Evolutionary conservation across 2,329 filamentous ascomycete genomes (phyloP).

Genomic region (Stagonosporopsis rhizophila): DNA sequence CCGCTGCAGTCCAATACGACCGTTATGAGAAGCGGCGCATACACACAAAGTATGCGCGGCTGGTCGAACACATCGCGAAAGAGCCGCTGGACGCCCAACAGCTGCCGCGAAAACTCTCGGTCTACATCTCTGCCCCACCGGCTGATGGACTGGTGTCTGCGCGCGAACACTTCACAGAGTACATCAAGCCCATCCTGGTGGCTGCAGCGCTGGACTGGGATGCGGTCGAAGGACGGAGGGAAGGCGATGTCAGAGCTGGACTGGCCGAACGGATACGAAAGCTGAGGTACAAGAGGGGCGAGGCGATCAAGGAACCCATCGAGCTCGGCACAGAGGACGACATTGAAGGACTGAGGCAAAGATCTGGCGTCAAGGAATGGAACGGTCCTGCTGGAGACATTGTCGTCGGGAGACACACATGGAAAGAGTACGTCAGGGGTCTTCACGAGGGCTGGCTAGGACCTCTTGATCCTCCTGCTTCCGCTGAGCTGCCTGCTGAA

Average conservation of each 20-base stretch:
- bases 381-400: conserved; percentile 81
- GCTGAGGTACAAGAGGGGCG: conserved; percentile 65
- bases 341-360: conserved; percentile 68
- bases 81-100: conserved; percentile 75
- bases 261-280: conserved; percentile 85
- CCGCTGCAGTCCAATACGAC: conserved; percentile 86
- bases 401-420: conserved; percentile 87
- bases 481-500: conserved; percentile 30
- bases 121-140: conserved; percentile 86
- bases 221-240: conserved; percentile 87
- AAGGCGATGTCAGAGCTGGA: conserved; percentile 90
- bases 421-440: conserved; percentile 96
- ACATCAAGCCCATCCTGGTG: conserved; percentile 90
- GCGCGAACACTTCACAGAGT: conserved; percentile 96
- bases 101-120: conserved; percentile 82
- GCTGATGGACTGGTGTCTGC: conserved; percentile 82
- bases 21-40: conserved; percentile 85
- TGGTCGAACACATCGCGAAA: conserved; percentile 83
- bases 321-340: conserved; percentile 63
- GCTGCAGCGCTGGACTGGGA: conserved; percentile 94
- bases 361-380: conserved; percentile 73
- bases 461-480: conserved; percentile 70
- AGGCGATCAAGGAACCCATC: conserved; percentile 54
- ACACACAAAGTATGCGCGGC: conserved; percentile 83
- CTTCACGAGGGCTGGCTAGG: conserved; percentile 97